Percentiles rank a stretch among this genome's conserved stretches.
These are phyloP conservation scores for Talaromyces sp. DNA, from an alignment of 2,329 filamentous ascomycete genomes.

Conservation along the genomic window DNA sequence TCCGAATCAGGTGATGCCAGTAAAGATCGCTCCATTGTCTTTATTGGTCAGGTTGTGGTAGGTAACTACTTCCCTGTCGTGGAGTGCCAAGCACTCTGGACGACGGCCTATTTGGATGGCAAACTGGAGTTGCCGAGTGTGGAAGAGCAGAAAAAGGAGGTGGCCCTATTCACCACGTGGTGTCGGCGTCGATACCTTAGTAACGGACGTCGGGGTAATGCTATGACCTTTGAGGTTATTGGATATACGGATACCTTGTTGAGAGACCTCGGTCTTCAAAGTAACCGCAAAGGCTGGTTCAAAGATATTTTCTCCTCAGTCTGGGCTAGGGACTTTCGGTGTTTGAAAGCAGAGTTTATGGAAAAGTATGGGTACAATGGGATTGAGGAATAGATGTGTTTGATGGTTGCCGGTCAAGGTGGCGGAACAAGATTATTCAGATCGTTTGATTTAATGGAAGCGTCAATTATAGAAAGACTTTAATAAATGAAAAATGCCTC, in stretches of 20 bases:
- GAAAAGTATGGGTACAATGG: neutral
- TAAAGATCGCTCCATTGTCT: slow-evolving; percentile 9
- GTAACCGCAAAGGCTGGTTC: slow-evolving; percentile 7
- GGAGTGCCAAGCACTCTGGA: slow-evolving; percentile 9
- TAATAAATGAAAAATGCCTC: too few relatives aligned
- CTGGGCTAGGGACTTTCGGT: slow-evolving; percentile 4
- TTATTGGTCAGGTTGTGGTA: slow-evolving; percentile 8
- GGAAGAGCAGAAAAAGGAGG: slow-evolving; percentile 7
- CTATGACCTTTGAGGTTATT: slow-evolving; percentile 6
- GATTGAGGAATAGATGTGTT: neutral
- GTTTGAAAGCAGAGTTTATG: slow-evolving; percentile 6
- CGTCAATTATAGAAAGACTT: too few relatives aligned
- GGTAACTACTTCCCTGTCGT: slow-evolving; percentile 9
- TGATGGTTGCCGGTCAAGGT: neutral
- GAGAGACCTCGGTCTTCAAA: neutral
- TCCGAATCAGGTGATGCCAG: slow-evolving; percentile 3
- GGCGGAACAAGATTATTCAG: too few relatives aligned
- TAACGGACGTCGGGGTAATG: slow-evolving; percentile 2
- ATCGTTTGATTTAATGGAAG: too few relatives aligned
- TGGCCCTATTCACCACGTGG: slow-evolving; percentile 7
- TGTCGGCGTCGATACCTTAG: slow-evolving; percentile 5
- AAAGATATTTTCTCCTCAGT: slow-evolving; percentile 2
- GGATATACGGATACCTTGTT: slow-evolving; percentile 7
- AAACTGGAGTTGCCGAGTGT: slow-evolving; percentile 4
- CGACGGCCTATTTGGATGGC: slow-evolving; percentile 6